Conservation (phyloP, 2,329 filamentous ascomycete genomes). For the Colletotrichum gigasporum region DNA sequence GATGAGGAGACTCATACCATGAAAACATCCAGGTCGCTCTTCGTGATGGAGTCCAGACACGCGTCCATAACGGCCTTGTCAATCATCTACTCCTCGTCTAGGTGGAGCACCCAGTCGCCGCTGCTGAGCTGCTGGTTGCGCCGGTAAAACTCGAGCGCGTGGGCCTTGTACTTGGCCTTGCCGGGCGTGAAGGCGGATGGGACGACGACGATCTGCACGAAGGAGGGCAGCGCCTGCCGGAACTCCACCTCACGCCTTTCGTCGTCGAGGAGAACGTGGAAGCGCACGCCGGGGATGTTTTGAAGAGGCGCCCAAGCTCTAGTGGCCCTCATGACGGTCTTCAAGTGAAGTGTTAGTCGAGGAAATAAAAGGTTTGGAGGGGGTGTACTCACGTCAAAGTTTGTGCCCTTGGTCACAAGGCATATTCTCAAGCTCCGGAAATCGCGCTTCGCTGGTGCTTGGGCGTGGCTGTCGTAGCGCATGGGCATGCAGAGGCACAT, state of each 20-base stretch:
- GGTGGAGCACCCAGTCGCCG: slow-evolving; percentile 1
- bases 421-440: not conserved
- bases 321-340: slow-evolving; percentile 3
- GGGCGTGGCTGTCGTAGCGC: not conserved
- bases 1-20: not conserved
- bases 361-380: rapidly evolving
- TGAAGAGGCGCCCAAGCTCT: not conserved
- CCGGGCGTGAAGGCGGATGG: not conserved
- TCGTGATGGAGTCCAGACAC: not conserved
- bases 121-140: not conserved
- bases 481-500: not conserved
- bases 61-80: not conserved
- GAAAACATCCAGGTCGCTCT: not conserved
- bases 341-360: not conserved
- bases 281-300: not conserved
- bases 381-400: not conserved
- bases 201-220: not conserved
- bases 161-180: slow-evolving; percentile 6
- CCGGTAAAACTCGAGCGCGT: slow-evolving; percentile 4
- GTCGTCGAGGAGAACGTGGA: not conserved
- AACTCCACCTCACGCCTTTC: not conserved
- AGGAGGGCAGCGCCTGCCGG: not conserved
- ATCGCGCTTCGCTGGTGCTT: slow-evolving; percentile 1
- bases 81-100: slow-evolving; percentile 6
- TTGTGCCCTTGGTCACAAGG: slow-evolving; percentile 11